Percentiles rank a stretch among this genome's conserved stretches.
phyloP scores from a whole-genome alignment of 345 rosid species.

The Dipteronia dyeriana region DNA sequence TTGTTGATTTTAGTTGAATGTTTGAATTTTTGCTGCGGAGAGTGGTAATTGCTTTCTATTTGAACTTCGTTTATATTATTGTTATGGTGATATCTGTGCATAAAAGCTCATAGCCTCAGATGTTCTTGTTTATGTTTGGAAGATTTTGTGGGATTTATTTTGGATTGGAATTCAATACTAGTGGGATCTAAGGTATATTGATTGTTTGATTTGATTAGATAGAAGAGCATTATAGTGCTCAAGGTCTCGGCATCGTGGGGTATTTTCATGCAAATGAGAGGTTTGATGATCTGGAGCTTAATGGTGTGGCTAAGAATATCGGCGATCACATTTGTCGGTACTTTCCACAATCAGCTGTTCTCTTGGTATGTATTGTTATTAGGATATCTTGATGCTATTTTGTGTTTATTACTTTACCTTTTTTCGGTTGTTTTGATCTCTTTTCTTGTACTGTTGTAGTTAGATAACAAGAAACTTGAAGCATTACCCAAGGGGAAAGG shows the following conservation, averaged over 20 bases:
- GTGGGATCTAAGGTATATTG: background rate
- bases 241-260: conserved; percentile 79
- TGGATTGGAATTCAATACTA: background rate
- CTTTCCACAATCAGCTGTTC: conserved; percentile 72
- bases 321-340: conserved; percentile 88
- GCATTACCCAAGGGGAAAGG: conserved; percentile 65
- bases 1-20: background rate
- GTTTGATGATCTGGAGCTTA: conserved; percentile 71
- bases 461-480: conserved; percentile 86
- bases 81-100: background rate
- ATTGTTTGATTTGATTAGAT: conserved; percentile 46
- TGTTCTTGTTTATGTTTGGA: background rate
- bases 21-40: background rate
- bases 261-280: conserved; percentile 96
- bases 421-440: background rate
- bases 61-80: background rate
- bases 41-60: background rate
- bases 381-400: background rate
- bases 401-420: conserved; percentile 3
- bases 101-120: background rate
- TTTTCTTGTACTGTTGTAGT: conserved; percentile 39
- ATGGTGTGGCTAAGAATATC: conserved; percentile 76
- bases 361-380: conserved; percentile 56
- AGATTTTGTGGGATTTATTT: background rate
- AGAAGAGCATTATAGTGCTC: conserved; percentile 73